Evolutionary conservation across 2,329 filamentous ascomycete genomes (phyloP).

Genomic region (Nothomitra cinnamomea): DNA sequence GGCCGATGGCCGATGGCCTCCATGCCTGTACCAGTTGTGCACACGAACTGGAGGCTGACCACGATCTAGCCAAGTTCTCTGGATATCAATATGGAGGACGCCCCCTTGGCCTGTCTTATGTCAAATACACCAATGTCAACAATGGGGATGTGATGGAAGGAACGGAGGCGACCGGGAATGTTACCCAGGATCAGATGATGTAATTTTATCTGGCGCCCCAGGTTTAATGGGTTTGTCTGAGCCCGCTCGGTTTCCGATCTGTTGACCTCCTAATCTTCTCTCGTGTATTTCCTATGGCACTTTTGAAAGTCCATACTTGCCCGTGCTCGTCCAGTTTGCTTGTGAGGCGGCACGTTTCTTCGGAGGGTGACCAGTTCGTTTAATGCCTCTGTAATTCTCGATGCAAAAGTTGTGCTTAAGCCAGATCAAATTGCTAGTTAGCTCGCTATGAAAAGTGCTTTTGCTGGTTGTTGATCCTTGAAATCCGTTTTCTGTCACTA

Average conservation of each 20-base stretch:
- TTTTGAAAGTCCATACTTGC: background rate
- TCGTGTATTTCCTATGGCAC: conserved; percentile 3
- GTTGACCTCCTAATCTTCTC: background rate
- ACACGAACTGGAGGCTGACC: conserved; percentile 14
- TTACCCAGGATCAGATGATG: conserved; percentile 99
- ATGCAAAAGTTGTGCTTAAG: background rate
- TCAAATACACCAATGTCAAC: conserved; percentile 70
- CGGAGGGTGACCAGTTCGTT: background rate
- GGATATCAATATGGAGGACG: conserved; percentile 94
- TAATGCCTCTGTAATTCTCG: background rate
- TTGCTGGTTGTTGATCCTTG: background rate
- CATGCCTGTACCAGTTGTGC: background rate
- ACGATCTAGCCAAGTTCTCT: conserved; percentile 63
- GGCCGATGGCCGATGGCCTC: background rate
- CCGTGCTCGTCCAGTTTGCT: too few species aligned
- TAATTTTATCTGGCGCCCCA: conserved; percentile 23
- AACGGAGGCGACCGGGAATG: conserved; percentile 45
- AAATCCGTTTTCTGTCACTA: too few species aligned
- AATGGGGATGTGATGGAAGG: conserved; percentile 66
- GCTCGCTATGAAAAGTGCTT: conserved; percentile 2
- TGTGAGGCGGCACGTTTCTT: background rate
- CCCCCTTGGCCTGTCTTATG: conserved; percentile 80
- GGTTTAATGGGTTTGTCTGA: background rate
- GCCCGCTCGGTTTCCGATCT: background rate
- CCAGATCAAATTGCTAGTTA: background rate